A percentile compares a stretch with the other conserved stretches of the same genome.
These are phyloP conservation scores for Candida palmyrensis DNA, from an alignment of 805 yeast species.

Conservation along the genomic window DNA sequence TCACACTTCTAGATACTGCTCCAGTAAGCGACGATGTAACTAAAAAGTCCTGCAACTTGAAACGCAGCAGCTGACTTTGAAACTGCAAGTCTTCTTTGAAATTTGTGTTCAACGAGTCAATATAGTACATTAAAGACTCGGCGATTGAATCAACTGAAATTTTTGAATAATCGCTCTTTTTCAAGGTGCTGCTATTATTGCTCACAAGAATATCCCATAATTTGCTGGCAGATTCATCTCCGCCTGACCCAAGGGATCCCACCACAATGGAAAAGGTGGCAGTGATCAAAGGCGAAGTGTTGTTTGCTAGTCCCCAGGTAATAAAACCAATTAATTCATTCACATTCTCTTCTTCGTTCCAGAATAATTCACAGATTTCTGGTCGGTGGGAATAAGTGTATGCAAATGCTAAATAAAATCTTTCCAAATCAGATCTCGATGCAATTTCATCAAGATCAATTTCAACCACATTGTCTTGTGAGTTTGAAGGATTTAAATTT, in stretches of 20 bases:
- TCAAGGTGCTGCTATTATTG: constrained; percentile 20
- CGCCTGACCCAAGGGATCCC: constrained; percentile 66
- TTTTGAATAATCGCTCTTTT: constrained; percentile 35
- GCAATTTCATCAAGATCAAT: constrained; percentile 58
- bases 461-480: background rate
- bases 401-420: constrained; percentile 74
- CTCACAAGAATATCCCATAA: constrained; percentile 36
- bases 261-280: constrained; percentile 78
- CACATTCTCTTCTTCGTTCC: constrained; percentile 39
- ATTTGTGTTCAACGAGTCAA: constrained; percentile 38
- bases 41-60: constrained; percentile 31
- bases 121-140: constrained; percentile 50
- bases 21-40: constrained; percentile 7
- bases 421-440: constrained; percentile 78
- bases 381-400: constrained; percentile 63
- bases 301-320: constrained; percentile 82
- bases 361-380: constrained; percentile 52
- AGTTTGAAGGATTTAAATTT: background rate
- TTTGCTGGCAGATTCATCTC: constrained; percentile 41
- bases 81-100: constrained; percentile 29
- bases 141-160: constrained; percentile 55
- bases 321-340: constrained; percentile 74
- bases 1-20: no score
- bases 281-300: constrained; percentile 68
- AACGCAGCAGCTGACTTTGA: constrained; percentile 22